These are phyloP conservation scores for Globisporangium perplexum DNA, from an alignment of 352 stramenopile species.

Conservation along the genomic window DNA sequence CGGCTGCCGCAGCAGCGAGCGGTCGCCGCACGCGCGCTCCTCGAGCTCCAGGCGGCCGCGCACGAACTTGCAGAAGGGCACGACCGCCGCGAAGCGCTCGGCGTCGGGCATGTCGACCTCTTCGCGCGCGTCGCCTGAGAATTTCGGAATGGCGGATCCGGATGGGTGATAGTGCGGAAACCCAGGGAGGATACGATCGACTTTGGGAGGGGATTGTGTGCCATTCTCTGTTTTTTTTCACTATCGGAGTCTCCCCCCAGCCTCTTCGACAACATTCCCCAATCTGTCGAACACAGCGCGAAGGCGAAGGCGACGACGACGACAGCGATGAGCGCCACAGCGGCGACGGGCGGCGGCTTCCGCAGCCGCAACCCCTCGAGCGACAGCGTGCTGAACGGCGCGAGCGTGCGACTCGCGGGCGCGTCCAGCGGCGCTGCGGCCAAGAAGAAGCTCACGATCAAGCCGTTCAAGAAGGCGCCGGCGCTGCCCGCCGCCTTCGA, in stretches of 20 bases:
- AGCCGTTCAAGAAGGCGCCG: constrained; percentile 76
- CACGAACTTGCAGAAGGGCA: constrained; percentile 27
- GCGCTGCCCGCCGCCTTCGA: constrained; percentile 75
- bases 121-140: background rate
- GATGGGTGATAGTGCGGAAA: background rate
- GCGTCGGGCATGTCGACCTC: constrained; percentile 4
- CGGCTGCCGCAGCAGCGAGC: constrained; percentile 2
- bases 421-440: constrained; percentile 1
- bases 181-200: background rate
- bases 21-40: constrained; percentile 7
- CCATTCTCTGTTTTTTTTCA: background rate
- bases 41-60: constrained; percentile 60
- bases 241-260: too few species aligned
- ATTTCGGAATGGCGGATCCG: background rate
- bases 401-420: constrained; percentile 10
- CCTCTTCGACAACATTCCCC: too few species aligned
- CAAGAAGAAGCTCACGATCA: constrained; percentile 85
- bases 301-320: background rate
- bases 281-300: background rate
- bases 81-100: constrained; percentile 17
- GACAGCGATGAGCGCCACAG: background rate
- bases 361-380: constrained; percentile 10
- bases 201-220: background rate
- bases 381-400: constrained; percentile 12
- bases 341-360: constrained; percentile 3